Conservation (phyloP, 2,329 filamentous ascomycete genomes). For the Xylaria polymorpha region DNA sequence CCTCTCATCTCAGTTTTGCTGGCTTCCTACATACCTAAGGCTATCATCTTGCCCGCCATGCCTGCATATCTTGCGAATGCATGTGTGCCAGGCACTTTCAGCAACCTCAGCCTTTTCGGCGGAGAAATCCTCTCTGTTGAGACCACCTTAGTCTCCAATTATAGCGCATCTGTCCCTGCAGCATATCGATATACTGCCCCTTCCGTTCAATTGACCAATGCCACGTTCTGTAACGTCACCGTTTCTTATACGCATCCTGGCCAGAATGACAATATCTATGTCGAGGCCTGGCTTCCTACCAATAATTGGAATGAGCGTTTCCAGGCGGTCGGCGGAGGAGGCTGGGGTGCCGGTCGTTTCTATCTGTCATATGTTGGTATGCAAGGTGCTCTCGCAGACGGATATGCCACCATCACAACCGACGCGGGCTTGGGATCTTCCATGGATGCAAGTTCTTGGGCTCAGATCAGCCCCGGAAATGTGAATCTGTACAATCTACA, state of each 20-base stretch:
- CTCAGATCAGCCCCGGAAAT: slow-evolving; percentile 41
- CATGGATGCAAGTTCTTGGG: slow-evolving; percentile 36
- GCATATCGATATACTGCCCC: slow-evolving; percentile 33
- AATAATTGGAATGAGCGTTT: slow-evolving; percentile 54
- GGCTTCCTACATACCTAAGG: background rate
- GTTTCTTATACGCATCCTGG: slow-evolving; percentile 57
- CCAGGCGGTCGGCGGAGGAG: slow-evolving; percentile 54
- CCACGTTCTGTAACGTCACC: slow-evolving; percentile 56
- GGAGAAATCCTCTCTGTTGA: slow-evolving; percentile 11
- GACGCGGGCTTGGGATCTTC: slow-evolving; percentile 44
- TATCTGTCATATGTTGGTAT: slow-evolving; percentile 37
- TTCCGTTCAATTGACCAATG: slow-evolving; percentile 18
- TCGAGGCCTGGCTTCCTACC: slow-evolving; percentile 53
- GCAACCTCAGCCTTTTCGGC: slow-evolving; percentile 9
- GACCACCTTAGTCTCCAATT: slow-evolving; percentile 35
- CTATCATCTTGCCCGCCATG: slow-evolving; percentile 7
- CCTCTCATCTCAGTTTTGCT: background rate
- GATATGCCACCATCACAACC: slow-evolving; percentile 46
- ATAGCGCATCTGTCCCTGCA: slow-evolving; percentile 27
- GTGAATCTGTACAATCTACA: slow-evolving; percentile 45
- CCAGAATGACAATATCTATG: slow-evolving; percentile 52
- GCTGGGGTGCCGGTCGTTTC: slow-evolving; percentile 46
- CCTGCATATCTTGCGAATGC: background rate
- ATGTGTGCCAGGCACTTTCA: slow-evolving; percentile 13
- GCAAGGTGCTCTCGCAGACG: slow-evolving; percentile 40